Conservation (phyloP, 139 green algal species). For the Chlamydomonas sp. region DNA sequence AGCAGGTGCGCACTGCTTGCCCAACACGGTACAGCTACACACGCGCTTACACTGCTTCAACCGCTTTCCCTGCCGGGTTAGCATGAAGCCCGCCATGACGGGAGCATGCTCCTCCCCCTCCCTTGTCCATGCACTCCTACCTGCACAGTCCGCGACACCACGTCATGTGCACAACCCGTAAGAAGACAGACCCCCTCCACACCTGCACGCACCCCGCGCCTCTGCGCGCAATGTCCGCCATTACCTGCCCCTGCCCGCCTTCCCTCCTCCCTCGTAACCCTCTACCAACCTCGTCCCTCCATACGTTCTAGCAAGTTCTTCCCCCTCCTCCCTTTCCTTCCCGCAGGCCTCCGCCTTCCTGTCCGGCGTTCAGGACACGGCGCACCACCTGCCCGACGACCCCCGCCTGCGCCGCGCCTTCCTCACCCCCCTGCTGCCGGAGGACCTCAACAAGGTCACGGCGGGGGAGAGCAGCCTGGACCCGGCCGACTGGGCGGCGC, state of each 20-base stretch:
- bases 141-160: too few relatives aligned
- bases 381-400: conserved; percentile 29
- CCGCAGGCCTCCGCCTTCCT: conserved; percentile 33
- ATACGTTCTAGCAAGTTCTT: background rate
- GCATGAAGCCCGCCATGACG: background rate
- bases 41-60: background rate
- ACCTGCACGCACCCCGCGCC: too few relatives aligned
- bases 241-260: background rate
- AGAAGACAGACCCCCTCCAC: too few relatives aligned
- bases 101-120: too few relatives aligned
- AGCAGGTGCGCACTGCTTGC: conserved; percentile 7
- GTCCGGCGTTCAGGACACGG: conserved; percentile 17
- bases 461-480: conserved; percentile 27
- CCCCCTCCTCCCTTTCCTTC: background rate
- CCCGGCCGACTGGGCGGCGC: conserved; percentile 12
- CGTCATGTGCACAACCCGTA: too few relatives aligned
- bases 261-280: too few relatives aligned
- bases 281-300: too few relatives aligned
- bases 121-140: too few relatives aligned
- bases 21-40: background rate
- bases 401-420: conserved; percentile 30
- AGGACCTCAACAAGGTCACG: conserved; percentile 35
- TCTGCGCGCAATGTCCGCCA: too few relatives aligned
- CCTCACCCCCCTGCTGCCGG: conserved; percentile 17
- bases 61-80: background rate